A percentile compares a stretch with the other conserved stretches of the same genome.
Evolutionary conservation across 2,329 filamentous ascomycete genomes (phyloP).

Genomic region (Colletotrichum chlorophyti): DNA sequence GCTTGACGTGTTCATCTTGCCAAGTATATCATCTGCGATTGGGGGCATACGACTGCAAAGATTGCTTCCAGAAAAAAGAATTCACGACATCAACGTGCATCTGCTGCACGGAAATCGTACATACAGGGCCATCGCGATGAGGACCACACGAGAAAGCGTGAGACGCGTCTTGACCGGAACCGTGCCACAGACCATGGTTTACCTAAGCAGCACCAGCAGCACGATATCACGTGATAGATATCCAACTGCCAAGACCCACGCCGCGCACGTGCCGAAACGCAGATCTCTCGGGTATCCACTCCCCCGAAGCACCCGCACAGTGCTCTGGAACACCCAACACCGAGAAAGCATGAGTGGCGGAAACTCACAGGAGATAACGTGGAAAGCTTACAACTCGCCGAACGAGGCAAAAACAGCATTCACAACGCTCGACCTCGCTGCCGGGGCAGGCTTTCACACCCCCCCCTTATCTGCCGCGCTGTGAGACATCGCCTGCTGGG

Average conservation of each 20-base stretch:
- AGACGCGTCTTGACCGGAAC: conserved; percentile 14
- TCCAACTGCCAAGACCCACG: not conserved
- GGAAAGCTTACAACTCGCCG: too few species aligned
- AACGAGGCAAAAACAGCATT: too few species aligned
- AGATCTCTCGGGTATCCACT: not conserved
- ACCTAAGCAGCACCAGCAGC: too few species aligned
- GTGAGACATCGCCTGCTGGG: too few species aligned
- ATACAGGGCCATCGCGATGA: too few species aligned
- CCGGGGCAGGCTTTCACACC: not conserved
- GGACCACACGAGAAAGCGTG: too few species aligned
- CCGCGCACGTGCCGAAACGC: not conserved
- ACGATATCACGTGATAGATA: conserved; percentile 13
- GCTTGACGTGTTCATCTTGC: conserved; percentile 25
- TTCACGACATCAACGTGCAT: too few species aligned
- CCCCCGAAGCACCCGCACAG: not conserved
- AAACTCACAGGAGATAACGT: too few species aligned
- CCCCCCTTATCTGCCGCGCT: not conserved
- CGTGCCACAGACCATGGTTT: too few species aligned
- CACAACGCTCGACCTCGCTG: too few species aligned
- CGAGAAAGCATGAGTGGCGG: not conserved
- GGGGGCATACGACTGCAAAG: not conserved
- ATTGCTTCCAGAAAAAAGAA: too few species aligned
- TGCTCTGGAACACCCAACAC: not conserved
- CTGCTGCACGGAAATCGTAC: too few species aligned
- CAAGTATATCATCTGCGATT: not conserved